Evolutionary conservation across 352 stramenopile species (phyloP), one percentile per base, ranked within the genome.

Genomic region (Phytophthora pseudosyringae): DNA sequence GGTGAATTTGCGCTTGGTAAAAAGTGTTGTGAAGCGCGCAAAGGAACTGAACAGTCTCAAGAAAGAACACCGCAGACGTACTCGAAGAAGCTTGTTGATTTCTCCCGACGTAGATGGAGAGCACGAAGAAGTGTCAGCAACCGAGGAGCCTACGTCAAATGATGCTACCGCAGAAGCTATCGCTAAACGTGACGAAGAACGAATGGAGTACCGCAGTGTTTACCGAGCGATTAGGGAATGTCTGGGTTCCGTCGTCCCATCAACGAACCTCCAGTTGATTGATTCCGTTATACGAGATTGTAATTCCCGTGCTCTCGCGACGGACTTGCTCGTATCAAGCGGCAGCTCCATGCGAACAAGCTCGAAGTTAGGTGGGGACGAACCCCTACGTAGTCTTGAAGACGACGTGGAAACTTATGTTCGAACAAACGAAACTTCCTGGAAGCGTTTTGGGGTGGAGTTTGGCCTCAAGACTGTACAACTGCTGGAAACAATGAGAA

Each of bases 261-360:
- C 51, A 1, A 18, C 38, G 29, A 68, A 67, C 9, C n/a, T 79
- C 0, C 64, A 83, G 25, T 18, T 62, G 3, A 64, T 88, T 29
- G 76, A 91, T 25, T 59, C 64, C 16, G 15, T 89, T 2, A 39
- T 89, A 35, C 70, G 62, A 26, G 82, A 89, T 39, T 80, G 83
- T 33, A 63, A 65, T 7, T 13, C 63, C 0, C 75, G 70, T 13
- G 61, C 51, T 5, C 28, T 74, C 1, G 29, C 33, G 8, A 57
- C 56, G 38, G 65, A 87, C 26, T 43, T 79, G 1, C 64, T 60
- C 15, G 12, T 48, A 6, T 71, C 54, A 18, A 21, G 28, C 51
- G 45, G 38, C 15, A 50, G 16, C 13, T 45, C 31, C 12, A 44
- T 69, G 47, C 4, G 40, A 3, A 12, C 35, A 21, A 59, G 4